phyloP scores from a whole-genome alignment of 2,329 filamentous ascomycete species.

The Phialophora expanda region DNA sequence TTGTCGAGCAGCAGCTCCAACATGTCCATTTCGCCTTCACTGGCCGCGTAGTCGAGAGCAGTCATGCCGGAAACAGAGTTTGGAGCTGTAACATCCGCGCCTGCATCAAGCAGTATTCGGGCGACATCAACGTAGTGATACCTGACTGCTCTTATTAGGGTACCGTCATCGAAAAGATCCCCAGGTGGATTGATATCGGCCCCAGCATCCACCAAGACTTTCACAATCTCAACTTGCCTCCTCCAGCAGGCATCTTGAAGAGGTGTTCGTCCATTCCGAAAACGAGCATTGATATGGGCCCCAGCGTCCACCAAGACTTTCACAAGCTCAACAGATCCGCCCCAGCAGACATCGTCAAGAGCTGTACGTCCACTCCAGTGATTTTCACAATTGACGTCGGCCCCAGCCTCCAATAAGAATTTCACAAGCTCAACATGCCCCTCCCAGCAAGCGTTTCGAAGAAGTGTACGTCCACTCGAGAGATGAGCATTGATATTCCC shows the following conservation, averaged over 20 bases:
- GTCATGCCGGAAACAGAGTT: slow-evolving; percentile 38
- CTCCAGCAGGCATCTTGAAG: slow-evolving; percentile 14
- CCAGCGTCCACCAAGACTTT: slow-evolving; percentile 26
- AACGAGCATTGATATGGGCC: slow-evolving; percentile 36
- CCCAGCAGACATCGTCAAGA: slow-evolving; percentile 34
- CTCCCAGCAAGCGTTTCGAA: too few relatives aligned
- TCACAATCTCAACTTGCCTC: slow-evolving; percentile 31
- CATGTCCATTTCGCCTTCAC: slow-evolving; percentile 29
- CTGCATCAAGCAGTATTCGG: slow-evolving; percentile 35
- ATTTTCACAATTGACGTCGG: too few relatives aligned
- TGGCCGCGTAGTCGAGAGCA: slow-evolving; percentile 44
- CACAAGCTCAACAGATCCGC: slow-evolving; percentile 34
- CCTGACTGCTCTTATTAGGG: slow-evolving; percentile 36
- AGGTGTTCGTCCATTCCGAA: background rate
- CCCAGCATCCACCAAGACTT: slow-evolving; percentile 37
- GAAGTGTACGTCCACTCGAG: slow-evolving; percentile 3
- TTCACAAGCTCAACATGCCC: too few relatives aligned
- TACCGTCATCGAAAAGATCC: too few relatives aligned
- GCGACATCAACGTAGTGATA: slow-evolving; percentile 36
- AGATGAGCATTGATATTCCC: slow-evolving; percentile 16
- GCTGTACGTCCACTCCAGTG: background rate
- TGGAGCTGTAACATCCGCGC: slow-evolving; percentile 40
- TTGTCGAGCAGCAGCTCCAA: slow-evolving; percentile 28
- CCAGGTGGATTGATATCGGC: slow-evolving; percentile 39
- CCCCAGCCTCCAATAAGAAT: too few relatives aligned